These are phyloP conservation scores for Beauveria brongniartii DNA, from an alignment of 2,329 filamentous ascomycete genomes.

Conservation along the genomic window DNA sequence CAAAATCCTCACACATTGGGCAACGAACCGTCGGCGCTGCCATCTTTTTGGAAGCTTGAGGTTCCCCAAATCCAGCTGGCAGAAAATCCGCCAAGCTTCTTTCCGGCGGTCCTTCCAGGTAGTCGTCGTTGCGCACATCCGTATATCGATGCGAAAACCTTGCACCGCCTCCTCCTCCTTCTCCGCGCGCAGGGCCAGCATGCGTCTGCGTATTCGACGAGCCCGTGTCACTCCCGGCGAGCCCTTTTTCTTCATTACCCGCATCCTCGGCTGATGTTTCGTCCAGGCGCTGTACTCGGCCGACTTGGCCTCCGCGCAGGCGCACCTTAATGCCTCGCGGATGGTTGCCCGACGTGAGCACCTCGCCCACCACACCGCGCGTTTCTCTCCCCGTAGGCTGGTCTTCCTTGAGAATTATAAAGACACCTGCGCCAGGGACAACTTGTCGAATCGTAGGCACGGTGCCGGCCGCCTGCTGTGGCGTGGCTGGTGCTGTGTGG, in stretches of 20 bases:
- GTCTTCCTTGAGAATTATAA: constrained; percentile 68
- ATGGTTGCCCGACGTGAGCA: constrained; percentile 67
- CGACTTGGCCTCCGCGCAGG: constrained; percentile 61
- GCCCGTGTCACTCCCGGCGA: too few relatives aligned
- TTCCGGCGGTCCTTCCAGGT: constrained; percentile 31
- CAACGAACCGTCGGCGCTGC: constrained; percentile 33
- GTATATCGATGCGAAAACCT: constrained; percentile 25
- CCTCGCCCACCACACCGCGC: constrained; percentile 54
- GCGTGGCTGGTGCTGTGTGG: constrained; percentile 20
- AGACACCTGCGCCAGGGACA: constrained; percentile 54
- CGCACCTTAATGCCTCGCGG: constrained; percentile 74
- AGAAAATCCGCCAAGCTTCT: constrained; percentile 38
- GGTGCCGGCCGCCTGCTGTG: constrained; percentile 27
- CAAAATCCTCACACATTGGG: constrained; percentile 58
- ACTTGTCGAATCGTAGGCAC: constrained; percentile 46
- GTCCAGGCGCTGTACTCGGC: constrained; percentile 60
- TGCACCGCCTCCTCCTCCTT: background rate
- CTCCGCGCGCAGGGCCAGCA: constrained; percentile 11
- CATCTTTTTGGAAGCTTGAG: constrained; percentile 15
- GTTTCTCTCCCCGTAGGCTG: constrained; percentile 68
- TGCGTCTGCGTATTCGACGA: background rate
- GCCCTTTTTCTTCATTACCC: constrained; percentile 7
- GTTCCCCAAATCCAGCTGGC: constrained; percentile 30
- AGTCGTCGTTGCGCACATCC: constrained; percentile 27
- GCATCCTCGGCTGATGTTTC: constrained; percentile 14